Conservation (phyloP, 148 eudicot species). For the Diospyros kaki region DNA sequence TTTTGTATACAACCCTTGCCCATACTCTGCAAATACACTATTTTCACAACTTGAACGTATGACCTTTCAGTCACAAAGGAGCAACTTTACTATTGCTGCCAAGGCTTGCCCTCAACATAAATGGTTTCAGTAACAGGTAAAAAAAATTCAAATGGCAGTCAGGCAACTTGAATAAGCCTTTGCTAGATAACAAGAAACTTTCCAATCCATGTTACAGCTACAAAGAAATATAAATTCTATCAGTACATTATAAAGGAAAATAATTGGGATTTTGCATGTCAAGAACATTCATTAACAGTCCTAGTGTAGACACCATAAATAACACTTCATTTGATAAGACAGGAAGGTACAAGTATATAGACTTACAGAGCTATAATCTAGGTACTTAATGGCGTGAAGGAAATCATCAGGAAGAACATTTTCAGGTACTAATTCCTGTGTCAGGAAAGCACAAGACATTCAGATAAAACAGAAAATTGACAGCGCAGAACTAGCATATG, state of each 20-base stretch:
- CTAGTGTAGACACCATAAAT: neutral
- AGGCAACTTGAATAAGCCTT: neutral
- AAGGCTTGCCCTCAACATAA: neutral
- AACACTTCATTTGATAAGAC: neutral
- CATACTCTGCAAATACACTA: too few species aligned
- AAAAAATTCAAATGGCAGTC: neutral
- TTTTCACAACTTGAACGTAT: too few species aligned
- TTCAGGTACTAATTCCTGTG: conserved; percentile 78
- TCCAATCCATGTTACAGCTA: neutral
- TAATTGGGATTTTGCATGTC: neutral
- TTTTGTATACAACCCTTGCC: too few species aligned
- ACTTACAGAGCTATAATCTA: conserved; percentile 91
- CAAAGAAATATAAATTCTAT: neutral
- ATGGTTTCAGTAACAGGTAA: neutral
- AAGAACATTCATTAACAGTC: neutral
- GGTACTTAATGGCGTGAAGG: conserved; percentile 43
- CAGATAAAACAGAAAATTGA: neutral
- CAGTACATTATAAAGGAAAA: neutral
- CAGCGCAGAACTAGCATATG: neutral
- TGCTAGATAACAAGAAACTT: neutral
- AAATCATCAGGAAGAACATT: conserved; percentile 67
- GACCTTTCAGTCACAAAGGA: too few species aligned
- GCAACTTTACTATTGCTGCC: too few species aligned
- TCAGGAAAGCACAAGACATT: conserved; percentile 9
- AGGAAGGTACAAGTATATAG: neutral